A percentile compares a stretch with the other conserved stretches of the same genome.
These are phyloP conservation scores for Penicillium chermesinum DNA, from an alignment of 495 filamentous ascomycete genomes.

Conservation along the genomic window DNA sequence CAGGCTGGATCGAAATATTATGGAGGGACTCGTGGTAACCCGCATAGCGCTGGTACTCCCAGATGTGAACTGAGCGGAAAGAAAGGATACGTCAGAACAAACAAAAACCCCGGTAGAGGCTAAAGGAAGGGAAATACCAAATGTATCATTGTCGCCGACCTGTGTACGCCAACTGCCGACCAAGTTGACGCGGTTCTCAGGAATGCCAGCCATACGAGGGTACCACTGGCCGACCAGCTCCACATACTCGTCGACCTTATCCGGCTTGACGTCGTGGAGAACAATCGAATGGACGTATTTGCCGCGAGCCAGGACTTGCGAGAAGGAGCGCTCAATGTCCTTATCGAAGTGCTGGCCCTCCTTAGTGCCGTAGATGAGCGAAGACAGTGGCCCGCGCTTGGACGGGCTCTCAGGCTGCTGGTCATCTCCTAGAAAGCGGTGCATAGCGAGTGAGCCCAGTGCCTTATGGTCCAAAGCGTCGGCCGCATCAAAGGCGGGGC, in stretches of 20 bases:
- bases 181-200: conserved; percentile 88
- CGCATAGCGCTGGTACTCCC: conserved; percentile 97
- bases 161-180: conserved; percentile 98
- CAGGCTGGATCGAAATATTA: conserved; percentile 70
- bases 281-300: conserved; percentile 99
- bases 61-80: conserved; percentile 74
- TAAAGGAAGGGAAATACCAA: conserved; percentile 53
- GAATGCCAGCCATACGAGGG: conserved; percentile 71
- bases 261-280: conserved; percentile 92
- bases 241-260: conserved; percentile 92
- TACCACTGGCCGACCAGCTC: conserved; percentile 91
- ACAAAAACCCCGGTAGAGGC: not conserved
- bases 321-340: conserved; percentile 92
- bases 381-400: conserved; percentile 50
- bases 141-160: conserved; percentile 95
- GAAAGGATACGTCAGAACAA: not conserved
- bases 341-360: conserved; percentile 88
- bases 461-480: conserved; percentile 39
- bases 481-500: conserved; percentile 37
- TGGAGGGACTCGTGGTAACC: conserved; percentile 92
- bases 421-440: conserved; percentile 47
- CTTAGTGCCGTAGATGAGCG: conserved; percentile 91
- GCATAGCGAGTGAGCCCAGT: conserved; percentile 64
- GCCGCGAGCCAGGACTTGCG: conserved; percentile 85
- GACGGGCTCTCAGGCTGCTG: conserved; percentile 44